Conservation (phyloP, 306 rosid species). For the Hylodesmum podocarpum region DNA sequence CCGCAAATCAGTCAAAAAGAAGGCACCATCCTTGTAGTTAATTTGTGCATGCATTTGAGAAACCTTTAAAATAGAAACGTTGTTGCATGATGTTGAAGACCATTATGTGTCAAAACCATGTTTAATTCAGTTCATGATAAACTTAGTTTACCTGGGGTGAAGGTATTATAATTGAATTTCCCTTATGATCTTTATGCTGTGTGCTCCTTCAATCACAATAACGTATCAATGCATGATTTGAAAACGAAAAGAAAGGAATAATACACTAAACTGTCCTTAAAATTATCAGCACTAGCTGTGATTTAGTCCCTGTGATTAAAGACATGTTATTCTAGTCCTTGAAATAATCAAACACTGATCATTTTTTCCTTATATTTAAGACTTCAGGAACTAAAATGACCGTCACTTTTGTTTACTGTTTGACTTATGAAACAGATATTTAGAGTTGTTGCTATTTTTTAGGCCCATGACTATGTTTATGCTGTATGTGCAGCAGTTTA, state of each 20-base stretch:
- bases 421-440: too few species aligned
- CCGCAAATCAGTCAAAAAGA: conserved; percentile 74
- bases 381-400: background rate
- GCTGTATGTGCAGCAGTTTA: too few species aligned
- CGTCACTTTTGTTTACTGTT: too few species aligned
- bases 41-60: conserved; percentile 75
- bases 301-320: background rate
- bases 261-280: background rate
- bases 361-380: background rate
- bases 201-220: conserved; percentile 47
- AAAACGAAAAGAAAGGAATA: background rate
- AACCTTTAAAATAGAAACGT: conserved; percentile 47
- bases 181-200: conserved; percentile 39
- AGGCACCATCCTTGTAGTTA: conserved; percentile 69
- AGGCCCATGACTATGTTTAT: too few species aligned
- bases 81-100: conserved; percentile 7
- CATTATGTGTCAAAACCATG: background rate
- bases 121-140: background rate
- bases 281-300: background rate
- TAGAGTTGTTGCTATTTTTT: too few species aligned
- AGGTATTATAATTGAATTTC: conserved; percentile 51
- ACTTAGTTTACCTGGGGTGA: conserved; percentile 59
- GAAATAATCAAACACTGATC: background rate
- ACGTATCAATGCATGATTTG: conserved; percentile 12
- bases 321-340: background rate